Evolutionary conservation across 257 asterid genomes (phyloP).

Genomic region (Primulina tabacum): DNA sequence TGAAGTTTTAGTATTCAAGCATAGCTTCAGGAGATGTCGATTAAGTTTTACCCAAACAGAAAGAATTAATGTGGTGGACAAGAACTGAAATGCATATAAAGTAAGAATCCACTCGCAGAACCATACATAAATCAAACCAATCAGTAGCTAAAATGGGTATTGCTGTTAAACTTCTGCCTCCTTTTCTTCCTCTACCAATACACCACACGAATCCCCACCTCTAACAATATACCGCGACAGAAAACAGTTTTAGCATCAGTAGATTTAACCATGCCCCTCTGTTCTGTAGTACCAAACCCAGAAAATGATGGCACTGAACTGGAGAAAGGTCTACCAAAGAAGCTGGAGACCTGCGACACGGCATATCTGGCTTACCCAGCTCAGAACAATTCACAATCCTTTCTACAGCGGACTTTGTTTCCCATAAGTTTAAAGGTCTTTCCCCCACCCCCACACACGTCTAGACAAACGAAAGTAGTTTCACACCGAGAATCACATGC

Average conservation of each 20-base stretch:
- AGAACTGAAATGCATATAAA: neutral
- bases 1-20: too few relatives aligned
- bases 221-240: slow-evolving; percentile 6
- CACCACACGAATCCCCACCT: neutral
- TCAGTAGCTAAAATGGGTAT: neutral
- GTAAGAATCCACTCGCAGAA: neutral
- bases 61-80: neutral
- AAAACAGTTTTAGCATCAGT: slow-evolving; percentile 17
- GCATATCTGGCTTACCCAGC: slow-evolving; percentile 35
- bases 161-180: slow-evolving; percentile 31
- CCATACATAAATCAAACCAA: neutral
- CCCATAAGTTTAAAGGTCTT: slow-evolving; percentile 75
- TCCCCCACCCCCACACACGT: slow-evolving; percentile 16
- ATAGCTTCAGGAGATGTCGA: neutral
- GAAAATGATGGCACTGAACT: slow-evolving; percentile 40
- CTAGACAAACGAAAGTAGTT: neutral
- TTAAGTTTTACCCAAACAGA: too few relatives aligned
- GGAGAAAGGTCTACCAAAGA: slow-evolving; percentile 35
- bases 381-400: slow-evolving; percentile 46
- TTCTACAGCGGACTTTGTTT: slow-evolving; percentile 44
- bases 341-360: slow-evolving; percentile 29
- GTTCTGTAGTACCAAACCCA: slow-evolving; percentile 57
- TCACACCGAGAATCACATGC: neutral
- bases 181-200: slow-evolving; percentile 28
- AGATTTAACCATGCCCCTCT: slow-evolving; percentile 55